phyloP scores from a whole-genome alignment of 768 basidiomycete species.

The Austroboletus eburneus region DNA sequence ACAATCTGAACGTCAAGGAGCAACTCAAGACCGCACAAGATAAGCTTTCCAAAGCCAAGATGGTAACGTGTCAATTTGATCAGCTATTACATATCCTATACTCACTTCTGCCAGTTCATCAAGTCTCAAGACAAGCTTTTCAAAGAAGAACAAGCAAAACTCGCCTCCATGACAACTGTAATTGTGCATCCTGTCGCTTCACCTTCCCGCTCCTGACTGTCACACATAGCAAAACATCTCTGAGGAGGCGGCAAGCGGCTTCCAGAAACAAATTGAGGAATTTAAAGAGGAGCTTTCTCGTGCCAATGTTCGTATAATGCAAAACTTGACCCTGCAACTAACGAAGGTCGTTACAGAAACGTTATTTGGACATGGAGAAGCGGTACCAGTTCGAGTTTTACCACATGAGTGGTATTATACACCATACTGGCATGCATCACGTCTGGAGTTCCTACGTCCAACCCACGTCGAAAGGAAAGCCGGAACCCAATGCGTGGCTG shows the following conservation, averaged over 20 bases:
- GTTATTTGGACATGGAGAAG: slow-evolving; percentile 49
- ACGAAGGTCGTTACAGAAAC: slow-evolving; percentile 34
- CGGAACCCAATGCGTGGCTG: slow-evolving; percentile 65
- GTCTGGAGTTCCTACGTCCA: slow-evolving; percentile 57
- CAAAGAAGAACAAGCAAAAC: slow-evolving; percentile 71
- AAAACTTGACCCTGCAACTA: background rate
- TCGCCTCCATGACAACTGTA: slow-evolving; percentile 44
- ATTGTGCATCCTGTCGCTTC: slow-evolving; percentile 18
- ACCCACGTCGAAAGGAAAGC: slow-evolving; percentile 39
- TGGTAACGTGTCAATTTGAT: slow-evolving; percentile 38
- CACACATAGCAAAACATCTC: slow-evolving; percentile 42
- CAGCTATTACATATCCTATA: background rate
- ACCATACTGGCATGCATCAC: slow-evolving; percentile 62
- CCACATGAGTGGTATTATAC: slow-evolving; percentile 74
- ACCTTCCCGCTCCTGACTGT: slow-evolving; percentile 8
- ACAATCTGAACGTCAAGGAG: slow-evolving; percentile 67
- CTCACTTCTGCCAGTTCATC: slow-evolving; percentile 63
- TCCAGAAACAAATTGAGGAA: slow-evolving; percentile 60
- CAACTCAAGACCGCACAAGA: slow-evolving; percentile 66
- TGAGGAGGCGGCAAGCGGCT: slow-evolving; percentile 68
- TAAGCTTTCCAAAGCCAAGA: slow-evolving; percentile 76
- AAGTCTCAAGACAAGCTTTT: slow-evolving; percentile 88
- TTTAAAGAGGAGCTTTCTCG: slow-evolving; percentile 61
- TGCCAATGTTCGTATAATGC: slow-evolving; percentile 42
- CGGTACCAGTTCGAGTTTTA: slow-evolving; percentile 75